phyloP scores from a whole-genome alignment of 345 rosid genomes.

The Anastatica hierochuntica region DNA sequence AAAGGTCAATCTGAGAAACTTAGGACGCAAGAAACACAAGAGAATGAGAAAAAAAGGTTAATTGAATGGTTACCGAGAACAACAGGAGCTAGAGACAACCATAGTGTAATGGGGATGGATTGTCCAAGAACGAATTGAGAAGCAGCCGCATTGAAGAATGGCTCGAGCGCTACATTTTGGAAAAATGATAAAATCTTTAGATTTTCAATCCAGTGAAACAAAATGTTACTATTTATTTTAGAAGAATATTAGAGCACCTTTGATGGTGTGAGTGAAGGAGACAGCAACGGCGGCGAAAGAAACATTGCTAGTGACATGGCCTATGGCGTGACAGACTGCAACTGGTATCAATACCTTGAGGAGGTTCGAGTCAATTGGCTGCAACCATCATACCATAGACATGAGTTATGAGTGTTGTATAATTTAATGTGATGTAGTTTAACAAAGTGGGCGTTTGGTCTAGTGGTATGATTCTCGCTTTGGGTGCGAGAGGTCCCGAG shows the following conservation, averaged over 20 bases:
- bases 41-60: not conserved
- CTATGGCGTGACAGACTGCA: constrained; percentile 85
- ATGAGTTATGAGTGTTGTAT: too few relatives aligned
- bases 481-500: constrained; percentile 88
- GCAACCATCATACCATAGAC: constrained; percentile 11
- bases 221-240: not conserved
- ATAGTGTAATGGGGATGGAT: constrained; percentile 61
- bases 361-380: constrained; percentile 76
- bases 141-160: constrained; percentile 96
- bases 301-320: constrained; percentile 90
- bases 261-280: constrained; percentile 91
- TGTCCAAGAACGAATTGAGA: constrained; percentile 91
- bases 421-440: too few relatives aligned
- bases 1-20: not conserved
- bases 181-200: not conserved
- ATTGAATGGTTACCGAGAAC: constrained; percentile 47
- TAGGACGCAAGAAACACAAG: constrained; percentile 1
- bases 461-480: constrained; percentile 91
- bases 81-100: constrained; percentile 91
- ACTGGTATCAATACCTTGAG: constrained; percentile 84
- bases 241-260: constrained; percentile 32
- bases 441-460: constrained; percentile 51
- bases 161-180: constrained; percentile 73
- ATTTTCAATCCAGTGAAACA: not conserved
- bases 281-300: constrained; percentile 98